A percentile compares a stretch with the other conserved stretches of the same genome.
phyloP scores from a whole-genome alignment of 1,284 basidiomycete genomes.

The Wallemia mellicola region DNA sequence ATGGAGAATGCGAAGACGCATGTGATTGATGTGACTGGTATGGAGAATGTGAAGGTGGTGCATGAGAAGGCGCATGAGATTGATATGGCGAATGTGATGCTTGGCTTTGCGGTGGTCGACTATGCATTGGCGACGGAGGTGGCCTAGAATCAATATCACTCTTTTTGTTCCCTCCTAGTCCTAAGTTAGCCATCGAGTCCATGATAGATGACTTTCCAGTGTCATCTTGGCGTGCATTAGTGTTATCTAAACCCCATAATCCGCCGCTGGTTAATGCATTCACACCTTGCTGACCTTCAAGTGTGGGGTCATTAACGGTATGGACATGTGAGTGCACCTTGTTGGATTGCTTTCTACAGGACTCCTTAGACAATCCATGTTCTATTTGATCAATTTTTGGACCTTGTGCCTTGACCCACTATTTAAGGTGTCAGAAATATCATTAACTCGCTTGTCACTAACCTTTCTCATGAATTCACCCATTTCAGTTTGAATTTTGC shows the following conservation, averaged over 20 bases:
- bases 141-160: not conserved
- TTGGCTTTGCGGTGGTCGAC: not conserved
- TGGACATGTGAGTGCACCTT: not conserved
- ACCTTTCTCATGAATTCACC: constrained; percentile 26
- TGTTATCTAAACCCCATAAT: not conserved
- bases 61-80: not conserved
- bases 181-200: not conserved
- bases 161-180: not conserved
- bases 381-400: constrained; percentile 16
- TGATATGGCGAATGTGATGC: not conserved
- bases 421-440: too few species aligned
- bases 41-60: not conserved
- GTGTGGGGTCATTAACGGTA: not conserved
- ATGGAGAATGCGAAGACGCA: too few species aligned
- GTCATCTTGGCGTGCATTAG: not conserved
- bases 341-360: not conserved
- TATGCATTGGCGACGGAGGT: not conserved
- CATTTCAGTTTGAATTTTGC: constrained; percentile 52
- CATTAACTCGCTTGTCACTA: too few species aligned
- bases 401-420: constrained; percentile 27
- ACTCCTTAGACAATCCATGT: not conserved
- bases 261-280: not conserved
- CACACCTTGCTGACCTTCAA: constrained; percentile 1
- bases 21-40: not conserved
- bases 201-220: not conserved